Evolutionary conservation across 2,329 filamentous ascomycete species (phyloP), one percentile per base, ranked within the genome.

Genomic region (Fusarium miscanthi): DNA sequence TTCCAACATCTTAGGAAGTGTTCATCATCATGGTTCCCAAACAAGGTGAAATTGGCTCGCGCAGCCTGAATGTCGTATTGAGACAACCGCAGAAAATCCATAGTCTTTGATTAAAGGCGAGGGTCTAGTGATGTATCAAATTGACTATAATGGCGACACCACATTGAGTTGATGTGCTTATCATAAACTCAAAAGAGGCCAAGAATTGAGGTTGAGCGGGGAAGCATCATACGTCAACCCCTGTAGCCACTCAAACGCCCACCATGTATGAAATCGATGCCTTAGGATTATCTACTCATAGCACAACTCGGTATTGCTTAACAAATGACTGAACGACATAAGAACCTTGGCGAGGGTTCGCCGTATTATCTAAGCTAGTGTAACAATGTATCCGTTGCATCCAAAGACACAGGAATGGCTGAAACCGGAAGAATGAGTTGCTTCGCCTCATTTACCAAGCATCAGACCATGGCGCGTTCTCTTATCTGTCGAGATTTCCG

Each of bases 1-100:
- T 78, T 77, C 88, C 87, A 90, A 77, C 87, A 89, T 56, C 85
- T 82, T 27, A 78, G 76, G 31, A 89, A 79, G 68, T 86, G 84
- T 17, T 82, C 81, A 41, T 83, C 78, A 30, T 59, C 42, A 45
- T 81, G 70, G 23, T 61, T 59, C 37, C 79, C 73, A 27, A 66
- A 59, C 48, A 69, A 63, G 8, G 78, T 80, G 46, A 83, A 81
- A 59, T 83, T 83, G 63, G 65, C 61, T 19, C 76, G 74, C 9
- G 74, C 60, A 13, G 60, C 66, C 23, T 70, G 63, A 4, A 73
- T 56, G 2, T 74, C 69, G 7, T 37, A 23, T 12, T 51, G 33
- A 25, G 63, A 65, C 30, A 72, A 40, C 33, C 57, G 56, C 12
- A 23, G 27, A 27, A 41, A 19, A 9, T 70, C 53, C 76, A 77